Conservation (phyloP, 306 rosid genomes). For the Vicia faba region DNA sequence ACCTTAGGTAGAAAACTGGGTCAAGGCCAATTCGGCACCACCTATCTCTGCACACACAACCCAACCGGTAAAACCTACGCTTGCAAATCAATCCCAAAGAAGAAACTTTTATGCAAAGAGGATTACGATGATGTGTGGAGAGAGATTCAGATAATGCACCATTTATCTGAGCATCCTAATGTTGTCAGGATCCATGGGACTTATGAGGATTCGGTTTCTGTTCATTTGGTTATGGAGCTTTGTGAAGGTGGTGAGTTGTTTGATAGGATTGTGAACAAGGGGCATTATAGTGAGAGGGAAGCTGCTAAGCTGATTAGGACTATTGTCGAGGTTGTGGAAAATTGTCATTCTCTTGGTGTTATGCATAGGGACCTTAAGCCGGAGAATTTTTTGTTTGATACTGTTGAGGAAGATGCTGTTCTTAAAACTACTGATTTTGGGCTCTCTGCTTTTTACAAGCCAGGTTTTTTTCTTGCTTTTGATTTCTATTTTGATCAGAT, state of each 20-base stretch:
- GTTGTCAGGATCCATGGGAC: slow-evolving; percentile 57
- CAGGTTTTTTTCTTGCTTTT: slow-evolving; percentile 40
- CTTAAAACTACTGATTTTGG: slow-evolving; percentile 64
- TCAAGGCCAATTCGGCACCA: slow-evolving; percentile 60
- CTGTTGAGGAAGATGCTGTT: slow-evolving; percentile 54
- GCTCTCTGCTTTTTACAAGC: slow-evolving; percentile 54
- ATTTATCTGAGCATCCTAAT: slow-evolving; percentile 49
- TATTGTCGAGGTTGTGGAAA: slow-evolving; percentile 55
- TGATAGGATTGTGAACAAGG: slow-evolving; percentile 54
- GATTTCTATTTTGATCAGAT: slow-evolving; percentile 11
- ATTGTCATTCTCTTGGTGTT: slow-evolving; percentile 61
- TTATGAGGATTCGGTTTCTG: slow-evolving; percentile 46
- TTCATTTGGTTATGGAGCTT: slow-evolving; percentile 61
- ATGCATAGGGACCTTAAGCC: slow-evolving; percentile 64
- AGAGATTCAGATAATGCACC: slow-evolving; percentile 72
- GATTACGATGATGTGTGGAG: slow-evolving; percentile 63
- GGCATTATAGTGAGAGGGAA: slow-evolving; percentile 57
- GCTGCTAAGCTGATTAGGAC: slow-evolving; percentile 53
- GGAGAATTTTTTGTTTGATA: slow-evolving; percentile 59
- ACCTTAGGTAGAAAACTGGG: slow-evolving; percentile 51
- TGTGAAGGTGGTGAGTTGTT: slow-evolving; percentile 63
- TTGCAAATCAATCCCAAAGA: slow-evolving; percentile 60
- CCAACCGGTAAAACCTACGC: slow-evolving; percentile 47
- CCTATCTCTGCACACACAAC: slow-evolving; percentile 52
- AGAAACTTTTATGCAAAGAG: slow-evolving; percentile 47